Evolutionary conservation across 345 rosid genomes (phyloP), one percentile per base, ranked within the genome.

Genomic region (Salix caprea): DNA sequence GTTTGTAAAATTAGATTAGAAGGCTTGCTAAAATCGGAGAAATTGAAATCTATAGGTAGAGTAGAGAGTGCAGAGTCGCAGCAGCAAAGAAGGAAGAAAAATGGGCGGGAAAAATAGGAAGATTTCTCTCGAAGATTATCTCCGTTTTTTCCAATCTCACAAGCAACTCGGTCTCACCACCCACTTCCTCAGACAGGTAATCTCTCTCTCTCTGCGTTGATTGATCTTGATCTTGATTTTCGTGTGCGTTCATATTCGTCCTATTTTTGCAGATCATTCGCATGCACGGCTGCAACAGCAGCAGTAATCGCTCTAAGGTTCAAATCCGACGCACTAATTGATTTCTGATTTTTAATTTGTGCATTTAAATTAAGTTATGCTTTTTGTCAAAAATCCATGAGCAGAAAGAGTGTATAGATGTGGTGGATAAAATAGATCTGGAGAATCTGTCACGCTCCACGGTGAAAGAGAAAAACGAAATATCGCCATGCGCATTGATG

Each of bases 361-460:
- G 30, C 30, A 9, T 11, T 42, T 26, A 4, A 2, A 66, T 36
- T 26, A 40, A 42, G 67, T 2, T 9, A 23, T 54, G 9, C 44
- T 0, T 19, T 19, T 19, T 54, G 60, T 54, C 21, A 54, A 8
- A 54, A 54, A 54, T 21, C 23, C 60, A 54, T 23, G 60, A 19
- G 9, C 78, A 89, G 90, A 80, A 79, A 69, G 82, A 24, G 61
- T 15, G 86, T 42, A 46, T 15, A 16, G 86, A 87, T 11, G 89
- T 88, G 32, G 44, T 86, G 64, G 73, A 76, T 26, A 8, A 79
- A 26, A 24, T 87, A 12, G 84, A 79, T 37, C 84, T 89, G 72
- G 78, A 82, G 26, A 84, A 86, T 82, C 90, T 87, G 15, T 82
- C 85, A 14, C 89, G 92, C 23, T 87, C 90, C 68, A 89, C 92